Evolutionary conservation across 164 flowering plant species (phyloP), one percentile per base, ranked within the genome.

Genomic region (Vitis labrusca): DNA sequence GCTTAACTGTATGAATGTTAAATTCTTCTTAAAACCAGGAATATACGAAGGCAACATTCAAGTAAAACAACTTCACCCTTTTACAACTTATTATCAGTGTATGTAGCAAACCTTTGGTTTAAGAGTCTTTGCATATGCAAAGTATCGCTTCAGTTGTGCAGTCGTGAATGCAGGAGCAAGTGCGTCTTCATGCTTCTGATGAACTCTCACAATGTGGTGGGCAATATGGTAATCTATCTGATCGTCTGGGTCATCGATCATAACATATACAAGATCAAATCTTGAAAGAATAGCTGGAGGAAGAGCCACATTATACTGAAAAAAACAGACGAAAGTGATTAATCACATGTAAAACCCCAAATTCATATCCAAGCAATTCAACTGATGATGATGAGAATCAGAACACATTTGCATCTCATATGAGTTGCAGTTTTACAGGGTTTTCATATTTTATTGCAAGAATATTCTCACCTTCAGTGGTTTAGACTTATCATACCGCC

Each of bases 171-270:
- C 81, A 63, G 98, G 98, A 72, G 85, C 51, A 67, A 95, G 91
- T 16, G 98, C 99, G 0, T 83, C 93, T 82, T 93, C 96, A 76
- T 70, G 94, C 86, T 86, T 91, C 79, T 95, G 99, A 77, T 88
- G 98, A 72, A 93, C 97, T 77, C 94, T 85, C 58, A 93, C 99
- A 54, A 95, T 90, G 80, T 95, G 99, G 71, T 90, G 92, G 4
- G 97, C 99, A 75, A 93, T 95, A 76, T 85, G 91, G 77, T 93
- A 90, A 84, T 95, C 99, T 27, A 85, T 88, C 80, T 88, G 85
- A 80, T 93, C 98, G 59, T 95, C 97, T 61, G 99, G 99, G 54
- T 95, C 97, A 71, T 95, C 99, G 19, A 95, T 91, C 99, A 95
- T 95, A 5, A 95, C 91, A 80, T 95, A 90, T 7, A 93, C 97